phyloP scores from a whole-genome alignment of 495 filamentous ascomycete genomes.

The Annulohypoxylon nitens region DNA sequence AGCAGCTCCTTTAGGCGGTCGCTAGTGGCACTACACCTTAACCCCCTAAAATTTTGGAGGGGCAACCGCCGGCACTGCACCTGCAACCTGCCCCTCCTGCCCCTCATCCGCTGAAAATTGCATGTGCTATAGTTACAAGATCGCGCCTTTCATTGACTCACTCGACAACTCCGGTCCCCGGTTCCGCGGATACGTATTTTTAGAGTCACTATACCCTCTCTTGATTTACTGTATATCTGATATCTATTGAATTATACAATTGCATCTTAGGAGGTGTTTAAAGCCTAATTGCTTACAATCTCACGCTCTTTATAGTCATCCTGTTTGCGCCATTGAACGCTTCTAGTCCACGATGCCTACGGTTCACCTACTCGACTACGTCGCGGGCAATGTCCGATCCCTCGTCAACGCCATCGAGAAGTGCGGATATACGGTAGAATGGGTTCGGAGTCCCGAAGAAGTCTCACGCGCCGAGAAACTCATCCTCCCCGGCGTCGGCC shows the following conservation, averaged over 20 bases:
- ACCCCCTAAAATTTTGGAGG: slow-evolving; percentile 36
- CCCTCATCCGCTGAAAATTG: slow-evolving; percentile 43
- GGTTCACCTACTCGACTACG: slow-evolving; percentile 88
- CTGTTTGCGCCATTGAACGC: slow-evolving; percentile 4
- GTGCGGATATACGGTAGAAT: slow-evolving; percentile 91
- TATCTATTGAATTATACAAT: neutral
- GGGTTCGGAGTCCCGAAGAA: slow-evolving; percentile 87
- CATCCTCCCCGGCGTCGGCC: slow-evolving; percentile 95
- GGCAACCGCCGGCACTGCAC: slow-evolving; percentile 25
- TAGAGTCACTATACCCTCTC: neutral
- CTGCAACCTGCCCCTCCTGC: slow-evolving; percentile 31
- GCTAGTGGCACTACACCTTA: slow-evolving; percentile 32
- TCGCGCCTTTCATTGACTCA: slow-evolving; percentile 26
- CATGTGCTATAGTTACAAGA: slow-evolving; percentile 8
- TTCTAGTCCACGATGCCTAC: slow-evolving; percentile 76
- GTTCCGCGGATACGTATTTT: slow-evolving; percentile 1
- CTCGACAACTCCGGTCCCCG: slow-evolving; percentile 12
- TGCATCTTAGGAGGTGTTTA: neutral
- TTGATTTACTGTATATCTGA: neutral
- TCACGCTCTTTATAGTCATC: neutral
- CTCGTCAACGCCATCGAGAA: slow-evolving; percentile 98
- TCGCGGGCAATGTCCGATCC: slow-evolving; percentile 89
- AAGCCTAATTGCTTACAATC: neutral
- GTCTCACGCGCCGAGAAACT: slow-evolving; percentile 88
- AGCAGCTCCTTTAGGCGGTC: slow-evolving; percentile 40